phyloP scores from a whole-genome alignment of 495 filamentous ascomycete species.

The Ascobolus immersus region DNA sequence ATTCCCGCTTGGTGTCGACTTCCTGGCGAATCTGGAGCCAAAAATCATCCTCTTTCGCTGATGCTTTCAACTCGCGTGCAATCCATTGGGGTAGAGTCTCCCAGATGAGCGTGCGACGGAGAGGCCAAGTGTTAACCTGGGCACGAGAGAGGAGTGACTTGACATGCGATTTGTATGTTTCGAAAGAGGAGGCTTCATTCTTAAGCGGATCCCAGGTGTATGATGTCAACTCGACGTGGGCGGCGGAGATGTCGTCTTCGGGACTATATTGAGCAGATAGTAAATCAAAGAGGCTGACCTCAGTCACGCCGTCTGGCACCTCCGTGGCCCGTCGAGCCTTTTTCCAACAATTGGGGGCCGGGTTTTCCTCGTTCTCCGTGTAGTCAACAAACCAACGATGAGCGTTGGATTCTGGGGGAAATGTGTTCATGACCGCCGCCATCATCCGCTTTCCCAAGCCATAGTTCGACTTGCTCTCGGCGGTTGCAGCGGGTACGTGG shows the following conservation, averaged over 20 bases:
- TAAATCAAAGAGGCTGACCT: neutral
- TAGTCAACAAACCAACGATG: neutral
- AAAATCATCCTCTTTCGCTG: too few species aligned
- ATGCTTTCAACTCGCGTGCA: too few species aligned
- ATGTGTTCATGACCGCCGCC: neutral
- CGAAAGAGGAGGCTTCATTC: neutral
- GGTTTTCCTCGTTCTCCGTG: neutral
- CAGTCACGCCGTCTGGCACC: neutral
- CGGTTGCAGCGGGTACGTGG: neutral
- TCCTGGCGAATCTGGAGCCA: too few species aligned
- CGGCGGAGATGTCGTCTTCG: neutral
- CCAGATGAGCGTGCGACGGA: too few species aligned
- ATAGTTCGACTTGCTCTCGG: neutral
- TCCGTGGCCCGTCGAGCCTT: neutral
- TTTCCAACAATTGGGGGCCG: slow-evolving; percentile 1
- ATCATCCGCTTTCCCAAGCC: neutral
- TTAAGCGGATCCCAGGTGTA: neutral
- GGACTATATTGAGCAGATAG: neutral
- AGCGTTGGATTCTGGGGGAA: neutral
- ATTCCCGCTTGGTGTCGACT: too few species aligned
- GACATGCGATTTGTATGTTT: too few species aligned
- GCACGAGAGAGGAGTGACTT: too few species aligned
- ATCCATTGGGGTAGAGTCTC: too few species aligned
- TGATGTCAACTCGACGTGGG: neutral
- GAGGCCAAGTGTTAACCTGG: too few species aligned